Percentiles rank a stretch among this genome's conserved stretches.
These are phyloP conservation scores for Phytophthora agathidicida DNA, from an alignment of 352 stramenopile genomes.

Conservation along the genomic window DNA sequence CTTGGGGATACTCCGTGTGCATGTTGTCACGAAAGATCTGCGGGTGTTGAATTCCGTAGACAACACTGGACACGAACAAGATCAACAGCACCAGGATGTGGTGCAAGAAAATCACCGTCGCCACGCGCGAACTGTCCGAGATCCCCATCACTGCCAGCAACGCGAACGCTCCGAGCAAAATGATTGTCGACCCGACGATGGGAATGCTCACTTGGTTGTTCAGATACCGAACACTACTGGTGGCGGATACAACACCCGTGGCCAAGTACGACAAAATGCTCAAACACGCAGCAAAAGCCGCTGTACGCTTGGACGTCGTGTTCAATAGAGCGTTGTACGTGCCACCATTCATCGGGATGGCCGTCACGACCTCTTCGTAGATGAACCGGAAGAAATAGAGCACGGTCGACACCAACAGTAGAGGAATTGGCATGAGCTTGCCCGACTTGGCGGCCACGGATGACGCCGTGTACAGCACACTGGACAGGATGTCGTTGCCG, in stretches of 20 bases:
- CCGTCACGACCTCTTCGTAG: slow-evolving; percentile 89
- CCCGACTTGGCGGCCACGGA: slow-evolving; percentile 57
- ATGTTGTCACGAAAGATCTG: slow-evolving; percentile 71
- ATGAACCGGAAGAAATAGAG: slow-evolving; percentile 78
- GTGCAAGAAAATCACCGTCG: slow-evolving; percentile 77
- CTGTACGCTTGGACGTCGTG: slow-evolving; percentile 86
- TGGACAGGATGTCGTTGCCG: slow-evolving; percentile 90
- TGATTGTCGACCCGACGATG: slow-evolving; percentile 42
- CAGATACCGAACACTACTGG: slow-evolving; percentile 79
- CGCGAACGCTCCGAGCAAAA: slow-evolving; percentile 77
- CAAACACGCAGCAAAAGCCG: slow-evolving; percentile 80
- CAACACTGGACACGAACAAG: slow-evolving; percentile 50
- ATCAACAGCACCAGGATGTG: slow-evolving; percentile 75
- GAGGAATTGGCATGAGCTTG: slow-evolving; percentile 80
- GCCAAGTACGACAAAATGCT: slow-evolving; percentile 89
- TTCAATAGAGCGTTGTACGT: slow-evolving; percentile 92
- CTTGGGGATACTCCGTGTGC: slow-evolving; percentile 51
- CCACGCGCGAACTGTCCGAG: slow-evolving; percentile 76
- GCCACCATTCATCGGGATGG: slow-evolving; percentile 90
- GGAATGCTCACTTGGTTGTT: slow-evolving; percentile 62
- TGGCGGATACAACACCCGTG: slow-evolving; percentile 70
- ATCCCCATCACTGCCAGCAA: slow-evolving; percentile 80
- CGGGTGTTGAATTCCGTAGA: slow-evolving; percentile 64
- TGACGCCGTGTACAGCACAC: slow-evolving; percentile 68
- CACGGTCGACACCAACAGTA: slow-evolving; percentile 69